phyloP scores from a whole-genome alignment of 202 grass and related monocot genomes.

The Carex sylvatica region DNA sequence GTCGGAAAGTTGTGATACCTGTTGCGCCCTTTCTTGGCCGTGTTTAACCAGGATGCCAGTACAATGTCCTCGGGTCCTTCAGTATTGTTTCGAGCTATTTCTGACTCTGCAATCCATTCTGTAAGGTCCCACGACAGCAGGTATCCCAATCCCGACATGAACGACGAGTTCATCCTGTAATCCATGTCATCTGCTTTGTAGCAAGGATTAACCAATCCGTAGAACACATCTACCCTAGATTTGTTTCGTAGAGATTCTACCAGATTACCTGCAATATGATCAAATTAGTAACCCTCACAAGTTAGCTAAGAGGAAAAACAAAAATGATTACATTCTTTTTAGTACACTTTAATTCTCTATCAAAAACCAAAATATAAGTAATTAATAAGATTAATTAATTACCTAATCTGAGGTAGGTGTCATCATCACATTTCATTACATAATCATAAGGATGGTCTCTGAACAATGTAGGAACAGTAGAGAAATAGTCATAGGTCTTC shows the following conservation, averaged over 20 bases:
- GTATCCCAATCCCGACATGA: slow-evolving; percentile 33
- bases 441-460: slow-evolving; percentile 26
- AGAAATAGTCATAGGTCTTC: slow-evolving; percentile 34
- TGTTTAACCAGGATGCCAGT: slow-evolving; percentile 57
- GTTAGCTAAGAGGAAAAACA: no score
- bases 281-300: background rate
- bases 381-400: slow-evolving; percentile 18
- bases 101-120: slow-evolving; percentile 21
- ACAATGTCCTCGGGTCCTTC: slow-evolving; percentile 60
- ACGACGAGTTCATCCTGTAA: slow-evolving; percentile 36
- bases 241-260: slow-evolving; percentile 30
- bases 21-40: slow-evolving; percentile 52
- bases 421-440: slow-evolving; percentile 33
- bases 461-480: slow-evolving; percentile 22
- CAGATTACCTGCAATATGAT: slow-evolving; percentile 26
- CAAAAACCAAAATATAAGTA: no score
- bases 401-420: slow-evolving; percentile 28
- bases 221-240: slow-evolving; percentile 44
- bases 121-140: slow-evolving; percentile 29
- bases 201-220: slow-evolving; percentile 60
- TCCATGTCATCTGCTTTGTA: slow-evolving; percentile 52
- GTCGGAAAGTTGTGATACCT: slow-evolving; percentile 46
- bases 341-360: no score
- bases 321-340: no score
- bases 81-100: slow-evolving; percentile 18